phyloP scores from a whole-genome alignment of 805 yeast species.

The Jamesozyma spencerorum region DNA sequence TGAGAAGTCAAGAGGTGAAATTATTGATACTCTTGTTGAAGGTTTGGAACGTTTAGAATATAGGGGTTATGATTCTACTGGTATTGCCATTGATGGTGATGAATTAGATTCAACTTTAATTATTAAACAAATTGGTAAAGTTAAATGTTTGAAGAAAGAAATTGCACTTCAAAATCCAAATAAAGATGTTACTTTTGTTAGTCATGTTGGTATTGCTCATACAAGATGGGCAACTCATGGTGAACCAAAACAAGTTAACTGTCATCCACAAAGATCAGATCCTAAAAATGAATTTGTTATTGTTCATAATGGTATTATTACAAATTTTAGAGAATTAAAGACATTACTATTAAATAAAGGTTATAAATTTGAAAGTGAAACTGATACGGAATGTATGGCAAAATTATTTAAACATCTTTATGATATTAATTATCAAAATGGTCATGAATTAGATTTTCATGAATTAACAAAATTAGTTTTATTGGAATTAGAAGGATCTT shows the following conservation, averaged over 20 bases:
- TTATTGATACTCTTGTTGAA: conserved; percentile 78
- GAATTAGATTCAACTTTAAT: conserved; percentile 58
- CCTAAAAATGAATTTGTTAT: conserved; percentile 72
- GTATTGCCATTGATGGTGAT: conserved; percentile 91
- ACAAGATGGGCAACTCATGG: conserved; percentile 99
- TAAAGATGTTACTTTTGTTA: conserved; percentile 55
- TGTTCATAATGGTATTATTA: conserved; percentile 97
- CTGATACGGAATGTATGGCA: conserved; percentile 98
- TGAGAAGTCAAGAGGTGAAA: conserved; percentile 86
- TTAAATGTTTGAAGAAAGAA: conserved; percentile 63
- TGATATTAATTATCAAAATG: conserved; percentile 64
- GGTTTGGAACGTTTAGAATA: conserved; percentile 85
- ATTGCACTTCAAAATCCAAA: conserved; percentile 45
- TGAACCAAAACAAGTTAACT: conserved; percentile 72
- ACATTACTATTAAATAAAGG: conserved; percentile 76
- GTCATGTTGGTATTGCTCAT: conserved; percentile 95
- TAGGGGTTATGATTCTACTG: conserved; percentile 97
- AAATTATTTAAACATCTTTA: conserved; percentile 85
- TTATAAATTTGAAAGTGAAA: conserved; percentile 74
- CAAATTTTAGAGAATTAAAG: conserved; percentile 86
- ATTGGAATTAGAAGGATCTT: conserved; percentile 92
- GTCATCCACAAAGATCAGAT: conserved; percentile 96
- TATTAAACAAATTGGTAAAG: conserved; percentile 87
- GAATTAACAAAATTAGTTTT: conserved; percentile 88
- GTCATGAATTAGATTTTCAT: conserved; percentile 75